These are phyloP conservation scores for Pichia sp. DNA, from an alignment of 1,139 yeast species.

Conservation along the genomic window DNA sequence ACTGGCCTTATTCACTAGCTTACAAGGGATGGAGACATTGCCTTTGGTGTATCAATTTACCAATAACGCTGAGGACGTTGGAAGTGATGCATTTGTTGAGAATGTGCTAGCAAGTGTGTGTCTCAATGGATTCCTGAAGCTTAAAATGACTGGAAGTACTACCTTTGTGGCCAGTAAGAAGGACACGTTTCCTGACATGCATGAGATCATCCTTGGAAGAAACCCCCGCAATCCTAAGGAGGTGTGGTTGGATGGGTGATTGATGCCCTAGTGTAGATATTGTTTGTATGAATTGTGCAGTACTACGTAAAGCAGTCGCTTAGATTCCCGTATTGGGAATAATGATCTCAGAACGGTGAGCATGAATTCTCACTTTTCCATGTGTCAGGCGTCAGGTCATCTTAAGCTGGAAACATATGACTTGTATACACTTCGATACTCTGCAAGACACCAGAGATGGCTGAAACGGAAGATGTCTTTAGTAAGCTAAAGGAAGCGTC, in stretches of 20 bases:
- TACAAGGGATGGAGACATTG: slow-evolving; percentile 8
- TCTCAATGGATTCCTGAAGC: slow-evolving; percentile 47
- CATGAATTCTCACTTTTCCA: no score
- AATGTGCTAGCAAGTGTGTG: slow-evolving; percentile 43
- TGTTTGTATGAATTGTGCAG: no score
- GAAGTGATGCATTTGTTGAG: slow-evolving; percentile 28
- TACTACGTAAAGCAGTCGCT: no score
- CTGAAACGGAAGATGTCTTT: slow-evolving; percentile 2
- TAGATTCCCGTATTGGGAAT: no score
- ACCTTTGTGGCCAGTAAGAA: slow-evolving; percentile 43
- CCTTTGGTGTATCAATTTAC: slow-evolving; percentile 4
- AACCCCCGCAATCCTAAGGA: slow-evolving; percentile 21
- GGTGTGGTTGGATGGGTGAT: slow-evolving; percentile 23
- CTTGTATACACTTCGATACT: no score
- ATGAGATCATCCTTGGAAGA: slow-evolving; percentile 29
- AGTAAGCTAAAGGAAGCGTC: slow-evolving; percentile 8
- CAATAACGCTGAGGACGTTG: neutral
- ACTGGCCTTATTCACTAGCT: slow-evolving; percentile 15
- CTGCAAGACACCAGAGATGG: no score
- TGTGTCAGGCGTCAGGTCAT: no score
- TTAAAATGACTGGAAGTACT: slow-evolving; percentile 43
- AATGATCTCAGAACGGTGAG: no score
- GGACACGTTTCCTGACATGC: slow-evolving; percentile 40
- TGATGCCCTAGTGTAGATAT: no score
- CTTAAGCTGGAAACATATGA: no score